A percentile compares a stretch with the other conserved stretches of the same genome.
phyloP scores from a whole-genome alignment of 345 rosid genomes.

The thale cress (Arabidopsis thaliana) region TAIR10.1 NC_003075.7:6221501-6222000 shows the following conservation, averaged over 20 bases:
- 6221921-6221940: slow-evolving; percentile 88
- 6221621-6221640: no score
- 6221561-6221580: no score
- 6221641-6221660: no score
- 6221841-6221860: slow-evolving; percentile 90
- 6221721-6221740: slow-evolving; percentile 24
- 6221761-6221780: slow-evolving; percentile 63
- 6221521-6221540: no score
- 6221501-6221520: no score
- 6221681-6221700: slow-evolving; percentile 15
- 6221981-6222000: slow-evolving; percentile 93
- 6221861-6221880: slow-evolving; percentile 83
- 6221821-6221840: slow-evolving; percentile 96
- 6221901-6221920: slow-evolving; percentile 85
- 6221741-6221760: neutral
- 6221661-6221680: neutral
- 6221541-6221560: no score
- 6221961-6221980: slow-evolving; percentile 62
- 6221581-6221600: no score
- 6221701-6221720: neutral
- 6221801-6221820: slow-evolving; percentile 91
- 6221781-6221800: slow-evolving; percentile 78
- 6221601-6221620: no score
- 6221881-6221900: slow-evolving; percentile 86
- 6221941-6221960: slow-evolving; percentile 69